Percentiles rank a stretch among this genome's conserved stretches.
Conservation (phyloP, 1,284 basidiomycete genomes). For the Tilletia walkeri region DNA sequence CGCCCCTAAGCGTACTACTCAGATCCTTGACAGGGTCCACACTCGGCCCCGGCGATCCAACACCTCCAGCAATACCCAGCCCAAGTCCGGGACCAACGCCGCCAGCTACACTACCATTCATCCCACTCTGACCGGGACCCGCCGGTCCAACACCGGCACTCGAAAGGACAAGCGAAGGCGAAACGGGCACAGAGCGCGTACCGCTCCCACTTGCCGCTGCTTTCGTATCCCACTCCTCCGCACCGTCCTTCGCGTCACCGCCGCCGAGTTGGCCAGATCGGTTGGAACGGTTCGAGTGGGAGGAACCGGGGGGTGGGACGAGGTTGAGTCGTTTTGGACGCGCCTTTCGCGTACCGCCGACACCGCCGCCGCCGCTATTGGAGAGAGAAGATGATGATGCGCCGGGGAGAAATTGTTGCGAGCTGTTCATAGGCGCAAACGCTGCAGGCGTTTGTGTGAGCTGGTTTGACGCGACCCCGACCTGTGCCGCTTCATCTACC, state of each 20-base stretch:
- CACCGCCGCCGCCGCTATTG: background rate
- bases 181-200: background rate
- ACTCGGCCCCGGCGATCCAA: background rate
- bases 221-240: background rate
- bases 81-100: background rate
- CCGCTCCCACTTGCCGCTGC: background rate
- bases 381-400: background rate
- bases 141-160: too few species aligned
- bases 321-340: slow-evolving; percentile 11
- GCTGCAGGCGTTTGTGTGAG: too few species aligned
- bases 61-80: background rate
- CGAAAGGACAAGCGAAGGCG: background rate
- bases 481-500: too few species aligned
- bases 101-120: background rate
- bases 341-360: background rate
- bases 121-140: too few species aligned
- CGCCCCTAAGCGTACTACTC: slow-evolving; percentile 47
- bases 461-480: too few species aligned
- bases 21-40: slow-evolving; percentile 29
- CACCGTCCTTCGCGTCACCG: background rate
- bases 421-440: too few species aligned
- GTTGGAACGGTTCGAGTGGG: slow-evolving; percentile 5
- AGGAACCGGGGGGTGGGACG: slow-evolving; percentile 5
- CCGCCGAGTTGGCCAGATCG: background rate
- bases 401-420: too few species aligned